A percentile compares a stretch with the other conserved stretches of the same genome.
Conservation (phyloP, 108 stramenopile species). For the Skeletonema costatum region DNA sequence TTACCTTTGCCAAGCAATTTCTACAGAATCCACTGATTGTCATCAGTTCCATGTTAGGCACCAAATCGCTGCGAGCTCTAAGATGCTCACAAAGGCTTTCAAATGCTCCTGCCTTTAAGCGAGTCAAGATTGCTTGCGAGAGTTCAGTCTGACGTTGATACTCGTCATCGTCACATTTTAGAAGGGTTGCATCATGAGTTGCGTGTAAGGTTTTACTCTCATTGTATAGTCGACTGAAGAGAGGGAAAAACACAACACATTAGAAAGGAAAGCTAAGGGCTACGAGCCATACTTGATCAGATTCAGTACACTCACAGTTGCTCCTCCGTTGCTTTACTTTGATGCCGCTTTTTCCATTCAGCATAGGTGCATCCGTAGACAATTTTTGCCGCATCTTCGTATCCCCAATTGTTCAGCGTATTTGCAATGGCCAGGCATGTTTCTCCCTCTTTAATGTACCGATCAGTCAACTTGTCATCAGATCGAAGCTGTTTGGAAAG, state of each 20-base stretch:
- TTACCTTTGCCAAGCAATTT: slow-evolving; percentile 90
- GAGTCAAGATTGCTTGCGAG: slow-evolving; percentile 25
- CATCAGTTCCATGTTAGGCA: slow-evolving; percentile 93
- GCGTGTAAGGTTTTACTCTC: slow-evolving; percentile 36
- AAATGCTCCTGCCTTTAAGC: slow-evolving; percentile 84
- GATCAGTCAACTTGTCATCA: neutral
- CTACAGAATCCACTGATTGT: slow-evolving; percentile 90
- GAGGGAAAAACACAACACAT: neutral
- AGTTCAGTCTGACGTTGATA: neutral
- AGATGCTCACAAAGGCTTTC: slow-evolving; percentile 70
- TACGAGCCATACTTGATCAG: neutral
- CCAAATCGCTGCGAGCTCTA: slow-evolving; percentile 72
- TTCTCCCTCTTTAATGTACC: slow-evolving; percentile 10
- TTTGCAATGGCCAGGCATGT: slow-evolving; percentile 1
- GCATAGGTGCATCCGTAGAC: slow-evolving; percentile 50
- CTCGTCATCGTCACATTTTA: slow-evolving; percentile 9
- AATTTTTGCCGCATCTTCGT: slow-evolving; percentile 46
- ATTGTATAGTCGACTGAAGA: slow-evolving; percentile 35
- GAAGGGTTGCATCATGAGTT: slow-evolving; percentile 33
- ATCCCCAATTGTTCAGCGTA: slow-evolving; percentile 36
- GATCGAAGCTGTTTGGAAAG: slow-evolving; percentile 23
- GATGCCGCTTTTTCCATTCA: slow-evolving; percentile 55
- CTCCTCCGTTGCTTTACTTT: slow-evolving; percentile 47
- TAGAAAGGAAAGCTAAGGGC: neutral
- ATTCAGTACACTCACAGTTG: slow-evolving; percentile 45